phyloP scores from a whole-genome alignment of 2,329 filamentous ascomycete species.

The Aspergillus pseudonomiae region DNA sequence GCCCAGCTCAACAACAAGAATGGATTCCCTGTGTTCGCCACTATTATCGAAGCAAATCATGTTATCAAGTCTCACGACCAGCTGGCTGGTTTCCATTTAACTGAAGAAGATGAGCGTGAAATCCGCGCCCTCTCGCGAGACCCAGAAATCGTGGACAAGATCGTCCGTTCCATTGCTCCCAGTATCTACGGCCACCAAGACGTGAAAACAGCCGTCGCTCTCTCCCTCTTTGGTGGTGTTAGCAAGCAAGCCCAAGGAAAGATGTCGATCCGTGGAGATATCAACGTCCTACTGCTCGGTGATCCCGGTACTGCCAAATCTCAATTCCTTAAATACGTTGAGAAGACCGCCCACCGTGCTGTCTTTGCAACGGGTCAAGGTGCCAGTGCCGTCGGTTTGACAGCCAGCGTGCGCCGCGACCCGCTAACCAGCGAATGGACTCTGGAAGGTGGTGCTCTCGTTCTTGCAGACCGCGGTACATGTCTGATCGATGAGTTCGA shows the following conservation, averaged over 20 bases:
- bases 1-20: slow-evolving; percentile 98
- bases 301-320: slow-evolving; percentile 98
- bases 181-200: slow-evolving; percentile 97
- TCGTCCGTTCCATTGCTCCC: slow-evolving; percentile 89
- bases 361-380: slow-evolving; percentile 98
- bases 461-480: slow-evolving; percentile 90
- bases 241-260: slow-evolving; percentile 87
- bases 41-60: slow-evolving; percentile 95
- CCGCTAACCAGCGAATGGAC: slow-evolving; percentile 97
- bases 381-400: slow-evolving; percentile 95
- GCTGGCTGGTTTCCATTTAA: slow-evolving; percentile 92
- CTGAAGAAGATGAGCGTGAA: slow-evolving; percentile 88
- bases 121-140: slow-evolving; percentile 89
- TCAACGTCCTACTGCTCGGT: slow-evolving; percentile 94
- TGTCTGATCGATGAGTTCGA: slow-evolving; percentile 99
- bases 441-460: slow-evolving; percentile 89
- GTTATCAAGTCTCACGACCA: slow-evolving; percentile 97
- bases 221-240: slow-evolving; percentile 93
- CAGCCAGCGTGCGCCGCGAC: slow-evolving; percentile 92
- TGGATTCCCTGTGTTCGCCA: slow-evolving; percentile 97
- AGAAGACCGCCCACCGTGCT: slow-evolving; percentile 94
- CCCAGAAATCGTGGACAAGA: slow-evolving; percentile 87
- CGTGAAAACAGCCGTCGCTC: slow-evolving; percentile 93
- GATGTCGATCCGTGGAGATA: slow-evolving; percentile 92
- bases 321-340: slow-evolving; percentile 94